Conservation (phyloP, 306 rosid species). For the Prinsepia uniflora region DNA sequence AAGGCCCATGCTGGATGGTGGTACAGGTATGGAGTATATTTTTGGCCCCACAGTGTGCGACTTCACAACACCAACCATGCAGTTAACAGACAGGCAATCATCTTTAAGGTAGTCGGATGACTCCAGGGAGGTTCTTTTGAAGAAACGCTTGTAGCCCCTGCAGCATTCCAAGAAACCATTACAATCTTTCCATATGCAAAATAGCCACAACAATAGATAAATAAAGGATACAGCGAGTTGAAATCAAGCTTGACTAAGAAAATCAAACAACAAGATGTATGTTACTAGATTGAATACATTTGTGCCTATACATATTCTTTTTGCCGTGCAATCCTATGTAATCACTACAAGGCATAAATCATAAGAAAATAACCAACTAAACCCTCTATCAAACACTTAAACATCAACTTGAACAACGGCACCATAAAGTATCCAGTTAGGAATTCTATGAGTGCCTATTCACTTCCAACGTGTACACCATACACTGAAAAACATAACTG, state of each 20-base stretch:
- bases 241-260: neutral
- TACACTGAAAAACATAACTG: neutral
- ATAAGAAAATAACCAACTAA: neutral
- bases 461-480: neutral
- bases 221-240: neutral
- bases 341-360: neutral
- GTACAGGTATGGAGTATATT: constrained; percentile 58
- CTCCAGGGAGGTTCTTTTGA: constrained; percentile 66
- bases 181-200: constrained; percentile 3
- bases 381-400: neutral
- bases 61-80: constrained; percentile 77
- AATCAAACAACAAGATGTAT: neutral
- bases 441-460: neutral
- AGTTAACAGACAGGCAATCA: constrained; percentile 63
- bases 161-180: constrained; percentile 28
- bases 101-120: constrained; percentile 77
- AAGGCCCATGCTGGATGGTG: constrained; percentile 60
- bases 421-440: neutral
- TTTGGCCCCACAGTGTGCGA: constrained; percentile 70
- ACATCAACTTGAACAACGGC: neutral
- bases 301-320: neutral
- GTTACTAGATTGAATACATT: neutral
- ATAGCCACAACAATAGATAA: constrained; percentile 11
- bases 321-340: neutral
- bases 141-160: constrained; percentile 88